Percentiles rank a stretch among this genome's conserved stretches.
Conservation (phyloP, 2,329 filamentous ascomycete genomes). For the Juglanconis juglandina region DNA sequence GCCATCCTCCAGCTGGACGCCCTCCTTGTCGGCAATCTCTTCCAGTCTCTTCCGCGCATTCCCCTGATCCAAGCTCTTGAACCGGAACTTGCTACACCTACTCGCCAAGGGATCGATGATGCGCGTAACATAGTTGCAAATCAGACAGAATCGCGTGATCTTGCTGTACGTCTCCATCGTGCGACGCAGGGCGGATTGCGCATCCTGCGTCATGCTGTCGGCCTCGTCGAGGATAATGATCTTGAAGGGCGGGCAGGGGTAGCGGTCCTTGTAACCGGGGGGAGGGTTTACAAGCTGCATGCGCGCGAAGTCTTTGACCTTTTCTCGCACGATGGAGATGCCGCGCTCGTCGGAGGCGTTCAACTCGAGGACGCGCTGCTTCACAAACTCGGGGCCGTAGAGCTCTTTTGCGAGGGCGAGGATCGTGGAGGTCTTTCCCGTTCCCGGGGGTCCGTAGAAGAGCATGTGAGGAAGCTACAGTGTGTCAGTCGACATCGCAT, state of each 20-base stretch:
- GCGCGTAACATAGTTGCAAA: conserved; percentile 97
- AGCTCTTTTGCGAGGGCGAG: conserved; percentile 96
- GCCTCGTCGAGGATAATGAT: conserved; percentile 98
- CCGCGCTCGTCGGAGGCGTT: conserved; percentile 99
- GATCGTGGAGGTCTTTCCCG: conserved; percentile 96
- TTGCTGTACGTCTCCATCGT: conserved; percentile 99
- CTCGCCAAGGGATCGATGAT: conserved; percentile 96
- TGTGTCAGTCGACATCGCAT: conserved; percentile 1
- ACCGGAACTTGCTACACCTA: conserved; percentile 93
- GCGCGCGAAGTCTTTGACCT: conserved; percentile 96
- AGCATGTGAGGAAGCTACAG: conserved; percentile 90
- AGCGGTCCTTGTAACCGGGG: conserved; percentile 63
- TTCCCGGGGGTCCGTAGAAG: conserved; percentile 96
- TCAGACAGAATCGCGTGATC: conserved; percentile 94
- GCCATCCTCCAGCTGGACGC: conserved; percentile 71
- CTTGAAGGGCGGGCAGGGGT: conserved; percentile 96
- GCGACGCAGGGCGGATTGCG: conserved; percentile 83
- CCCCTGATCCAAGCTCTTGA: conserved; percentile 88
- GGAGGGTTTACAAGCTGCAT: conserved; percentile 88
- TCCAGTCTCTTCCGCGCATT: conserved; percentile 77
- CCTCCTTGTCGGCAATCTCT: conserved; percentile 78
- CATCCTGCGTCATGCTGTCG: conserved; percentile 98
- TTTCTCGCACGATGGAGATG: conserved; percentile 93
- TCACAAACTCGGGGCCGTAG: conserved; percentile 91
- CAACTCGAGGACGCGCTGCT: conserved; percentile 92